These are phyloP conservation scores for Endotrypanum monterogeii DNA, from an alignment of 208 protist genomes.

Conservation along the genomic window DNA sequence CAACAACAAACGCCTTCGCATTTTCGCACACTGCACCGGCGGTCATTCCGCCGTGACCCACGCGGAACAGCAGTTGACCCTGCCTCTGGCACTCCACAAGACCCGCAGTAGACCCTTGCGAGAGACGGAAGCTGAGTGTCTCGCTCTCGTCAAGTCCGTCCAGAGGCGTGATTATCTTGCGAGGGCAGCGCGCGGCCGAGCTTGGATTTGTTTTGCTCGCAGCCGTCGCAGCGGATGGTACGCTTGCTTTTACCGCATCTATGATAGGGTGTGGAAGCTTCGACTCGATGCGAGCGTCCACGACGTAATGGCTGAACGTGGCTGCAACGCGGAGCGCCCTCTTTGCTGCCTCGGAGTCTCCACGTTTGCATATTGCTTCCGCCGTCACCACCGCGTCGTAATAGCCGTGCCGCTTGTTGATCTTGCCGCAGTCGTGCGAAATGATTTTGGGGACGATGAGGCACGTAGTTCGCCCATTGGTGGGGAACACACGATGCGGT, in stretches of 20 bases:
- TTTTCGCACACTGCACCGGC: slow-evolving; percentile 87
- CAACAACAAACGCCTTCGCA: slow-evolving; percentile 75
- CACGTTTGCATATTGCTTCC: slow-evolving; percentile 78
- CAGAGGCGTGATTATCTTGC: slow-evolving; percentile 57
- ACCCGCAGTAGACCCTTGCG: slow-evolving; percentile 52
- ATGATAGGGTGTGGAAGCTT: slow-evolving; percentile 66
- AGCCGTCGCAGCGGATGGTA: not conserved
- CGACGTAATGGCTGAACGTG: slow-evolving; percentile 81
- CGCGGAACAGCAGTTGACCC: slow-evolving; percentile 70
- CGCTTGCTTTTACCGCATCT: slow-evolving; percentile 20
- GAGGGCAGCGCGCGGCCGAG: slow-evolving; percentile 16
- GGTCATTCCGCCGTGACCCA: slow-evolving; percentile 85
- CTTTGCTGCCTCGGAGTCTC: slow-evolving; percentile 53
- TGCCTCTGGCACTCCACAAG: slow-evolving; percentile 36
- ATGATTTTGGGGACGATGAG: slow-evolving; percentile 85
- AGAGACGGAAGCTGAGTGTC: slow-evolving; percentile 65
- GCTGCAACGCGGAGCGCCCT: slow-evolving; percentile 69
- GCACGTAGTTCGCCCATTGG: slow-evolving; percentile 69
- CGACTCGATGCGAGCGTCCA: slow-evolving; percentile 69
- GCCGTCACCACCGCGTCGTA: slow-evolving; percentile 88
- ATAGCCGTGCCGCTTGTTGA: slow-evolving; percentile 87
- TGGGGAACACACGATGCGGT: slow-evolving; percentile 57
- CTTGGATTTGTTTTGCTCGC: not conserved
- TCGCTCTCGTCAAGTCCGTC: slow-evolving; percentile 57
- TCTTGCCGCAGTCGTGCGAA: slow-evolving; percentile 66